Evolutionary conservation across 495 filamentous ascomycete genomes (phyloP).

Genomic region (Podospora conica): DNA sequence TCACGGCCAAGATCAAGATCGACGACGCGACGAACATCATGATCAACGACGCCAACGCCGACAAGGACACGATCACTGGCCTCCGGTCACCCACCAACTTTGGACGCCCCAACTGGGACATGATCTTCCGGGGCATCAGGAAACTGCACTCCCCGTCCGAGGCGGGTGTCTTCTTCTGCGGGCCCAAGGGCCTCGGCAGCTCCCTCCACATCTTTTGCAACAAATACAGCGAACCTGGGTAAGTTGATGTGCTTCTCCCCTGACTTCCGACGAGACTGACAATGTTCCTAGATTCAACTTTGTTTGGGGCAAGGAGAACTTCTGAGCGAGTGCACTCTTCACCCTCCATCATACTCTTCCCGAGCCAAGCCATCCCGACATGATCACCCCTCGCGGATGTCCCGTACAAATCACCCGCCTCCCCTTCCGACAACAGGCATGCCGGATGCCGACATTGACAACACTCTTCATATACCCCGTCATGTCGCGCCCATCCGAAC

Average conservation of each 20-base stretch:
- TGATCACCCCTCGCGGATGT: neutral
- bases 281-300: constrained; percentile 44
- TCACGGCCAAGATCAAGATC: constrained; percentile 70
- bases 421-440: neutral
- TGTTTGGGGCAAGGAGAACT: constrained; percentile 75
- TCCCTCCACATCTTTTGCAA: constrained; percentile 69
- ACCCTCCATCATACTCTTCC: neutral
- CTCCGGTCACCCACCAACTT: constrained; percentile 71
- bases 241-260: constrained; percentile 23
- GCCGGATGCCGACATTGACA: neutral
- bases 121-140: constrained; percentile 67
- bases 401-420: neutral
- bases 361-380: neutral
- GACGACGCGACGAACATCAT: constrained; percentile 79
- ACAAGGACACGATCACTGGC: constrained; percentile 70
- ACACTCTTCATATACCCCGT: neutral
- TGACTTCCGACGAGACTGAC: neutral
- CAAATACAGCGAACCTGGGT: constrained; percentile 68
- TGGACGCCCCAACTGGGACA: constrained; percentile 74
- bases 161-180: constrained; percentile 76
- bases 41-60: constrained; percentile 76
- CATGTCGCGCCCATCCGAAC: too few species aligned
- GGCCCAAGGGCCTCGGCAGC: constrained; percentile 64
- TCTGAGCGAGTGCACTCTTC: constrained; percentile 39
- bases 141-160: constrained; percentile 66